Evolutionary conservation across 495 filamentous ascomycete genomes (phyloP).

Genomic region (Hapsidospora chrysogenum): DNA sequence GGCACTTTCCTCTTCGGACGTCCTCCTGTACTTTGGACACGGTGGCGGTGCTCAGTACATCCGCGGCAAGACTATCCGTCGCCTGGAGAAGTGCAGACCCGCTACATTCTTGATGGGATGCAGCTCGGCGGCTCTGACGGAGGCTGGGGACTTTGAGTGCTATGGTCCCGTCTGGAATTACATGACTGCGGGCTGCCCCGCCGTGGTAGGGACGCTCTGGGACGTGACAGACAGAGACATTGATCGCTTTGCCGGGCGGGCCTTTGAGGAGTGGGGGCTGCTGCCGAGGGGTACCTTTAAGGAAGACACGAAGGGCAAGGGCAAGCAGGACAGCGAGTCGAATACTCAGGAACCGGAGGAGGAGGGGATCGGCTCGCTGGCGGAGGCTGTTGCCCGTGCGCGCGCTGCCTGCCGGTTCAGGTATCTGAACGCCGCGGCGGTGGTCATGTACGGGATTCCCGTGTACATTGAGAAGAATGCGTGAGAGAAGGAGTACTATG

Average conservation of each 20-base stretch:
- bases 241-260: conserved; percentile 65
- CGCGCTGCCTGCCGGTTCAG: conserved; percentile 62
- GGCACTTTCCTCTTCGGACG: conserved; percentile 38
- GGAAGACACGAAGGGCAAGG: conserved; percentile 6
- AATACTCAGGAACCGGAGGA: conserved; percentile 7
- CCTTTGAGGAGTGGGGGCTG: conserved; percentile 77
- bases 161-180: conserved; percentile 84
- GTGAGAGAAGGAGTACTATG: conserved; percentile 8
- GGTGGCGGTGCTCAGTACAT: conserved; percentile 93
- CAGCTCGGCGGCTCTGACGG: conserved; percentile 56
- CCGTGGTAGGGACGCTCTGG: conserved; percentile 83
- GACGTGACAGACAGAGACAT: conserved; percentile 96
- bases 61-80: conserved; percentile 57
- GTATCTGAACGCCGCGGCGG: conserved; percentile 85
- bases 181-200: conserved; percentile 66
- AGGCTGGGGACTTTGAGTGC: conserved; percentile 76
- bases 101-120: conserved; percentile 89
- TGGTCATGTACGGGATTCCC: conserved; percentile 88
- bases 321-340: conserved; percentile 3
- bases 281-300: conserved; percentile 22
- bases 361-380: conserved; percentile 28
- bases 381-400: conserved; percentile 61
- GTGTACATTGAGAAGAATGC: conserved; percentile 48
- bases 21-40: conserved; percentile 90
- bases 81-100: conserved; percentile 46